Base-by-base conservation (phyloP, 2,329 filamentous ascomycete genomes). In the Colletotrichum falcatum region DNA sequence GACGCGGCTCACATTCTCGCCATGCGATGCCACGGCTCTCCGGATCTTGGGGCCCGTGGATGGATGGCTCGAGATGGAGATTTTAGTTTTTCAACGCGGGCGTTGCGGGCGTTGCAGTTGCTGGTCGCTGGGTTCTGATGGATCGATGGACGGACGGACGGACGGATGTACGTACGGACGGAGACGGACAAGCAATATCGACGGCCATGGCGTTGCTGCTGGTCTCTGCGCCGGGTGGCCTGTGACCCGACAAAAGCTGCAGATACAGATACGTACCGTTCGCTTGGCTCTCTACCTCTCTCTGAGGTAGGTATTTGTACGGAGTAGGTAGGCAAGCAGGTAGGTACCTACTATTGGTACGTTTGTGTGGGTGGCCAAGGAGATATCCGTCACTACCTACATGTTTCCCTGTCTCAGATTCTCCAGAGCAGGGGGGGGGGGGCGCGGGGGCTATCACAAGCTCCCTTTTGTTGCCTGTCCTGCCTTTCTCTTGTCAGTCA, bases 321-420 rank as follows among this genome's bases (percentile, higher is more conserved):
- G 37, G 4, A 6, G n/a, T n/a, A n/a, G n/a, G n/a, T n/a, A n/a
- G n/a, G n/a, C n/a, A n/a, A n/a, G n/a, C n/a, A n/a, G n/a, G n/a
- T n/a, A n/a, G n/a, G n/a, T n/a, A n/a, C n/a, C n/a, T n/a, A n/a
- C n/a, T n/a, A n/a, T n/a, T n/a, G n/a, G n/a, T n/a, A n/a, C n/a
- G n/a, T n/a, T n/a, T n/a, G n/a, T n/a, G n/a, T 18, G 16, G 5
- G 16, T 42, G 16, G 39, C 39, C 8, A 18, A 42, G 42, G 42
- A 44, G 42, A 44, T 44, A 9, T 44, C 20, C 42, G 42, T n/a
- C 42, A 44, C 20, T n/a, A n/a, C 42, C 42, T 44, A 44, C 26
- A 30, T 55, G 48, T 44, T 62, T 55, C 35, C 58, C 49, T 66
- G 64, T 66, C 64, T 62, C 58, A 46, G 59, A 37, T 48, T 20